phyloP scores from a whole-genome alignment of 495 filamentous ascomycete genomes.

The Aeminium ludgeri region DNA sequence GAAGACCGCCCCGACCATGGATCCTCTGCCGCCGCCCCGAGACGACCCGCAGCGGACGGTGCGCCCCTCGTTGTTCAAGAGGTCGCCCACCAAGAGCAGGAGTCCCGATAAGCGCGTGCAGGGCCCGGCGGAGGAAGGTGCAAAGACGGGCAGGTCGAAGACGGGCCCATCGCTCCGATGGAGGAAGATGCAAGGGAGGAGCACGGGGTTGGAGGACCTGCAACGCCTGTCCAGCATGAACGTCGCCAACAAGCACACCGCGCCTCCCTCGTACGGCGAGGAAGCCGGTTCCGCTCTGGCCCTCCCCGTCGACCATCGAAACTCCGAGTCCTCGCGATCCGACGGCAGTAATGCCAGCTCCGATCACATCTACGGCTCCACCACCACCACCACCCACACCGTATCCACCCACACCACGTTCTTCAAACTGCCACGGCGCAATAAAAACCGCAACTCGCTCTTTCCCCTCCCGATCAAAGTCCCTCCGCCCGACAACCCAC shows the following conservation, averaged over 20 bases:
- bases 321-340: slow-evolving; percentile 85
- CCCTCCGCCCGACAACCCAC: slow-evolving; percentile 15
- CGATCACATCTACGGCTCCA: slow-evolving; percentile 48
- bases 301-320: slow-evolving; percentile 39
- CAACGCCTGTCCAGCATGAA: slow-evolving; percentile 11
- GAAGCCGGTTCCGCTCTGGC: slow-evolving; percentile 50
- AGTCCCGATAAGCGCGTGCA: slow-evolving; percentile 1
- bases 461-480: slow-evolving; percentile 67
- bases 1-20: slow-evolving; percentile 73
- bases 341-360: slow-evolving; percentile 74
- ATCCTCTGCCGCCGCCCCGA: slow-evolving; percentile 26
- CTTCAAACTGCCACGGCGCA: slow-evolving; percentile 67
- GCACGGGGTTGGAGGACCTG: slow-evolving; percentile 16
- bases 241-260: slow-evolving; percentile 30
- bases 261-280: slow-evolving; percentile 45
- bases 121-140: background rate
- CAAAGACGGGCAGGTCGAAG: slow-evolving; percentile 15
- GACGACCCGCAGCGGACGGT: slow-evolving; percentile 27
- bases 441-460: slow-evolving; percentile 65
- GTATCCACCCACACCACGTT: slow-evolving; percentile 51
- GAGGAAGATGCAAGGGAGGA: slow-evolving; percentile 15
- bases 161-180: slow-evolving; percentile 18
- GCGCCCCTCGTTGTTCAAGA: slow-evolving; percentile 10
- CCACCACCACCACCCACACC: slow-evolving; percentile 46
- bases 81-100: slow-evolving; percentile 2